Conservation (phyloP, 2,329 filamentous ascomycete species). For the Cordyceps fumosorosea region DNA sequence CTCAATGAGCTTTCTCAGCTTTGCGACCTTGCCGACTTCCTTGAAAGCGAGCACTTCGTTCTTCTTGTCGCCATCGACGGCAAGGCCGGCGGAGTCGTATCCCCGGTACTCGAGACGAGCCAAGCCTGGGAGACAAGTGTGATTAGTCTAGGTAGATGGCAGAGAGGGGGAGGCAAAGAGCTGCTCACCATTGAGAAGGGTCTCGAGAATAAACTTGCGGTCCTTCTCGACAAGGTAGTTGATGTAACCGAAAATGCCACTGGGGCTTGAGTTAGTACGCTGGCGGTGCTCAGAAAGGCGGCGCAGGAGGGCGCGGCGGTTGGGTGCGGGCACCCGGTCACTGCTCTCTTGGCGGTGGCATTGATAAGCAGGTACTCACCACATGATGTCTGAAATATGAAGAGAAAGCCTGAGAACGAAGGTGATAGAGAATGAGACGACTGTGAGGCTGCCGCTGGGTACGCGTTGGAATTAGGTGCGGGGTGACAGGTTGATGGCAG, state of each 20-base stretch:
- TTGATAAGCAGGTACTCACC: not conserved
- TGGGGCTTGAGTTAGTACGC: slow-evolving; percentile 32
- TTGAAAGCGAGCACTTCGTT: slow-evolving; percentile 97
- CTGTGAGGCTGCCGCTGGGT: slow-evolving; percentile 1
- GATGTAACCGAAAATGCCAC: slow-evolving; percentile 97
- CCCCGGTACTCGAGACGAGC: slow-evolving; percentile 96
- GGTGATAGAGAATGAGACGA: not conserved
- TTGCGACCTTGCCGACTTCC: slow-evolving; percentile 98
- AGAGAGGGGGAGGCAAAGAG: not conserved
- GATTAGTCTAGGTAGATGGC: slow-evolving; percentile 21
- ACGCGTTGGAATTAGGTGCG: not conserved
- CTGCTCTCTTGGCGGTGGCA: not conserved
- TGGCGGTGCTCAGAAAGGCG: not conserved
- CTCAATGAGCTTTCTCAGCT: slow-evolving; percentile 88
- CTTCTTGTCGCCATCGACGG: slow-evolving; percentile 96
- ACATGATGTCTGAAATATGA: not conserved
- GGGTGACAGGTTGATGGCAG: not conserved
- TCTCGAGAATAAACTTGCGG: slow-evolving; percentile 91
- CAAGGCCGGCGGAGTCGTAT: slow-evolving; percentile 95
- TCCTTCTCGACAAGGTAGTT: slow-evolving; percentile 99
- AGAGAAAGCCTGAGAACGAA: not conserved
- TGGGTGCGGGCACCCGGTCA: not conserved
- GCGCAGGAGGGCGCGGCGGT: not conserved
- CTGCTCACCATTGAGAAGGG: slow-evolving; percentile 77
- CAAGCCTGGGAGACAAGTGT: slow-evolving; percentile 55